These are phyloP conservation scores for Hysterangium stoloniferum DNA, from an alignment of 768 basidiomycete species.

Conservation along the genomic window DNA sequence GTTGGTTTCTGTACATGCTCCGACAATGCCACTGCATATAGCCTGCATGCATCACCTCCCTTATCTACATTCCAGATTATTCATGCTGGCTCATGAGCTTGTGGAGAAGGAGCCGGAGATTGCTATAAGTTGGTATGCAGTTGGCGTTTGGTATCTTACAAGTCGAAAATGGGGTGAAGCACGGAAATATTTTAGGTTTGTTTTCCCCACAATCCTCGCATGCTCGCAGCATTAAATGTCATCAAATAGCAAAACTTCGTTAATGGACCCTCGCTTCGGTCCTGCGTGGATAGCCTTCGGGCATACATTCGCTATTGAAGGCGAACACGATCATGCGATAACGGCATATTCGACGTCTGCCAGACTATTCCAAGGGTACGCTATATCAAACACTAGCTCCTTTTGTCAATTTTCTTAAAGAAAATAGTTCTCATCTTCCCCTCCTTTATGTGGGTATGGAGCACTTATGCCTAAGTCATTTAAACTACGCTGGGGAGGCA, in stretches of 20 bases:
- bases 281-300: constrained; percentile 98
- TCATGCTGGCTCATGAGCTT: constrained; percentile 93
- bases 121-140: constrained; percentile 95
- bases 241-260: constrained; percentile 72
- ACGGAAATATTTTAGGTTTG: constrained; percentile 88
- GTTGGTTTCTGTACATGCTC: constrained; percentile 76
- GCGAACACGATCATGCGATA: constrained; percentile 97
- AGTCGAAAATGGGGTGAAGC: constrained; percentile 85
- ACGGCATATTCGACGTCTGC: constrained; percentile 97
- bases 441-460: constrained; percentile 98
- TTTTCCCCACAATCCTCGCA: background rate
- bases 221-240: background rate
- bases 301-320: constrained; percentile 94
- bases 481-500: constrained; percentile 78
- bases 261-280: constrained; percentile 94
- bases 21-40: constrained; percentile 89
- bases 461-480: constrained; percentile 84
- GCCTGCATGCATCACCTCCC: constrained; percentile 97
- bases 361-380: constrained; percentile 88
- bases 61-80: constrained; percentile 86
- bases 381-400: background rate
- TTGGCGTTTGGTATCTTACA: constrained; percentile 93
- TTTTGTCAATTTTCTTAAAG: background rate
- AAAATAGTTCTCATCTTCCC: constrained; percentile 84
- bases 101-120: constrained; percentile 92